Evolutionary conservation across 1,284 basidiomycete genomes (phyloP), one percentile per base, ranked within the genome.

Genomic region (Pseudozyma tsukubaensis): DNA sequence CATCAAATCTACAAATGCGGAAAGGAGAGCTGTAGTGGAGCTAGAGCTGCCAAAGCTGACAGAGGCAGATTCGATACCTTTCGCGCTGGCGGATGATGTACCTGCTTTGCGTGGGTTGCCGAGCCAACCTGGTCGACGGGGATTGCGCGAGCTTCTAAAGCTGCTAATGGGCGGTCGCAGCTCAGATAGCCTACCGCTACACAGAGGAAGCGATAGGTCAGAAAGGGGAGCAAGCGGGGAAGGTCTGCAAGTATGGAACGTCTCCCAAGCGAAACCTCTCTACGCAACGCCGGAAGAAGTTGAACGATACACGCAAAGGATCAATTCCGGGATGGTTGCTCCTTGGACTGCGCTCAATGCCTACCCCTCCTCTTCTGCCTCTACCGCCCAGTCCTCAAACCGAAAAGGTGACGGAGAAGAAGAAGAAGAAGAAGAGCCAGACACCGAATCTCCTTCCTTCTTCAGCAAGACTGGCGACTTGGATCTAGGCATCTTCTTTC

Each of bases 51-150:
- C 50, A 32, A 35, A 1, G 24, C 12, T 73, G 58, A 44, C 52
- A 12, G 24, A 36, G 16, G 29, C 44, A 16, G 69, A 72, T 4
- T 45, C 69, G 24, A 29, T 73, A 12, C 71, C 71, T 3, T 73
- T 58, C 29, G 71, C 65, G 12, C 18, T 73, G 21, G 56, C 64
- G 1, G 65, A 73, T 48, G 71, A 73, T 18, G 54, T 73, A 29
- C 71, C 71, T 0, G 59, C 60, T 36, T 21, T 59, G 21, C 71
- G 71, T 5, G 71, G 71, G 7, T 39, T 64, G 7, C 42, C 54
- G 0, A 11, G 19, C n/a, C n/a, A n/a, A 1, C 5, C 8, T 0
- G 60, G 45, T 13, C 19, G 37, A 1, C 24, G 12, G 9, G 14
- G 19, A 1, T 57, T 44, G 49, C 49, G 13, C 35, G 19, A 4